Percentiles rank a stretch among this genome's conserved stretches.
Conservation (phyloP, 768 basidiomycete genomes). For the Flagelloscypha sp. region DNA sequence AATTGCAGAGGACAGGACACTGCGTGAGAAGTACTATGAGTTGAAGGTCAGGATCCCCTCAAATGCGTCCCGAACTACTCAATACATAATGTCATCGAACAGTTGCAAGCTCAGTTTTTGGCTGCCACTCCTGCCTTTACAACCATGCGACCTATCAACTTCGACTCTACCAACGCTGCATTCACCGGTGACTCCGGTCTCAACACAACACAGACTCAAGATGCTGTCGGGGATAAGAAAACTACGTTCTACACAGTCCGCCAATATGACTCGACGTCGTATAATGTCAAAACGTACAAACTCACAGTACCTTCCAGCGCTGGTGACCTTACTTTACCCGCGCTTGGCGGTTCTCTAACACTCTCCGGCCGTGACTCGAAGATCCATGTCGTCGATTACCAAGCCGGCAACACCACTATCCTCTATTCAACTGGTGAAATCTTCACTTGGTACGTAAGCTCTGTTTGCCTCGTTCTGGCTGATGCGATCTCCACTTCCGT, state of each 20-base stretch:
- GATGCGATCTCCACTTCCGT: neutral
- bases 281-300: constrained; percentile 31
- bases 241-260: constrained; percentile 41
- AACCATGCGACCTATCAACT: constrained; percentile 37
- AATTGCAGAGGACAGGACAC: constrained; percentile 42
- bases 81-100: no score
- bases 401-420: constrained; percentile 33
- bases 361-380: constrained; percentile 46
- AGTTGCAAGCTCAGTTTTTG: constrained; percentile 42
- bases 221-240: constrained; percentile 34
- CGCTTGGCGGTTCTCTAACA: constrained; percentile 32
- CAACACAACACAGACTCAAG: constrained; percentile 40
- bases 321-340: constrained; percentile 33
- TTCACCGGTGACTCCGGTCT: constrained; percentile 40
- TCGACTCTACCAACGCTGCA: constrained; percentile 29
- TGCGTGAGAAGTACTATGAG: constrained; percentile 48
- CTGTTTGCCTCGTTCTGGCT: neutral
- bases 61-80: no score
- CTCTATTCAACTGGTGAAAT: constrained; percentile 44
- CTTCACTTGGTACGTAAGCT: constrained; percentile 31
- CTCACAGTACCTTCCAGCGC: constrained; percentile 37
- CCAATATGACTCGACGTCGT: constrained; percentile 33
- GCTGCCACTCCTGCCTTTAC: constrained; percentile 42
- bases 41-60: no score
- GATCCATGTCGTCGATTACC: constrained; percentile 42